These are phyloP conservation scores for Vachellia pachyceras DNA, from an alignment of 306 rosid species.

Conservation along the genomic window DNA sequence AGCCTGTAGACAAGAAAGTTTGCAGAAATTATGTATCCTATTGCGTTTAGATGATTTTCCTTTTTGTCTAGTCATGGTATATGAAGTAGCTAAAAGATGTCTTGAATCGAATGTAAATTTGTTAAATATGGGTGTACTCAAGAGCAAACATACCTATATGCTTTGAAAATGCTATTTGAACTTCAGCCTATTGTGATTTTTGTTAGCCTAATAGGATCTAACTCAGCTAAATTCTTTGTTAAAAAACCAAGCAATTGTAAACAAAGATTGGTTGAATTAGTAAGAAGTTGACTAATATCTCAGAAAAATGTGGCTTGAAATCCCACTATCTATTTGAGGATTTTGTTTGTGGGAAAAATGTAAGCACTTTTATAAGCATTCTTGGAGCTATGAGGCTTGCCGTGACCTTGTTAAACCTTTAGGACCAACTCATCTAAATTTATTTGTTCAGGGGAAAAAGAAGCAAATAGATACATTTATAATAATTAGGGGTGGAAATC, in stretches of 20 bases:
- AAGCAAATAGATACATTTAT: slow-evolving; percentile 4
- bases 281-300: no score
- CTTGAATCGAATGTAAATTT: background rate
- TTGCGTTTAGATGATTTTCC: background rate
- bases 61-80: background rate
- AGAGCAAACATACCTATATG: no score
- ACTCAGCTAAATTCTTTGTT: no score
- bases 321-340: no score
- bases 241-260: no score
- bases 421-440: background rate
- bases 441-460: background rate
- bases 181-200: no score
- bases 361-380: background rate
- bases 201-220: no score
- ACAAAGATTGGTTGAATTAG: no score
- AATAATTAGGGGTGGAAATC: background rate
- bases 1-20: background rate
- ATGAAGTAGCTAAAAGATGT: background rate
- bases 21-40: background rate
- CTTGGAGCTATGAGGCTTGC: background rate
- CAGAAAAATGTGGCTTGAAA: no score
- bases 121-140: no score
- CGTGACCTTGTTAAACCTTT: background rate
- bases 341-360: background rate
- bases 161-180: no score